A percentile compares a stretch with the other conserved stretches of the same genome.
These are phyloP conservation scores for Calocybe cyanea DNA, from an alignment of 768 basidiomycete genomes.

Conservation along the genomic window DNA sequence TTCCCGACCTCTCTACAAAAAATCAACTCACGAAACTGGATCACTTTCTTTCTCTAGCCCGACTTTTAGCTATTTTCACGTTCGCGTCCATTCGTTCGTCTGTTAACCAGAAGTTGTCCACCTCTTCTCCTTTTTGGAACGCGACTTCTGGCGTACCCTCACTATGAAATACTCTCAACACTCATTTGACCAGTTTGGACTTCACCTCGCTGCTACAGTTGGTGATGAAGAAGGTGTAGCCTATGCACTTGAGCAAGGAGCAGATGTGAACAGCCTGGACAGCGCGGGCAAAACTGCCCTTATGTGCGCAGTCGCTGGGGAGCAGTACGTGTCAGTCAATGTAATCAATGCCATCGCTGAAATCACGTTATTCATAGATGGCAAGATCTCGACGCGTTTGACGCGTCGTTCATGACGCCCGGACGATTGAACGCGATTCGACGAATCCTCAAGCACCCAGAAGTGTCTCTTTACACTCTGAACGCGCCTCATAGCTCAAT, in stretches of 20 bases:
- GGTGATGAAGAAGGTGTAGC: constrained; percentile 54
- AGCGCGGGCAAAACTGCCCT: constrained; percentile 56
- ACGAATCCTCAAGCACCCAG: constrained; percentile 48
- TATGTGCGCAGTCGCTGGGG: constrained; percentile 69
- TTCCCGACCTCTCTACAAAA: constrained; percentile 9
- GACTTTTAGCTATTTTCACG: constrained; percentile 6
- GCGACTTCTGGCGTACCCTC: constrained; percentile 4
- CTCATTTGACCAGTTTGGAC: constrained; percentile 33
- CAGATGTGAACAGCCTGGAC: constrained; percentile 68
- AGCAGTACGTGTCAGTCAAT: constrained; percentile 45
- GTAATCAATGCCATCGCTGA: constrained; percentile 3
- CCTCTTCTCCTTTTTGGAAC: constrained; percentile 8
- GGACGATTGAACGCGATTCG: constrained; percentile 57
- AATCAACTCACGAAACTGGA: constrained; percentile 2
- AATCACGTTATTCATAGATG: constrained; percentile 41
- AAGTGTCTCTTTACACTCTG: constrained; percentile 63
- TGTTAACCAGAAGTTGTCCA: constrained; percentile 6
- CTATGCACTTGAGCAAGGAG: constrained; percentile 52
- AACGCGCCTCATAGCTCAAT: constrained; percentile 71
- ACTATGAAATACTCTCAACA: constrained; percentile 23
- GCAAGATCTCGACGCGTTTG: constrained; percentile 64
- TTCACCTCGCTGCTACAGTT: constrained; percentile 53
- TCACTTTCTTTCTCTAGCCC: constrained; percentile 6
- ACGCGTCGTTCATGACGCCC: constrained; percentile 63
- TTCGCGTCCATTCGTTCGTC: background rate